phyloP scores from a whole-genome alignment of 768 basidiomycete species.

The Boletus insuetus region DNA sequence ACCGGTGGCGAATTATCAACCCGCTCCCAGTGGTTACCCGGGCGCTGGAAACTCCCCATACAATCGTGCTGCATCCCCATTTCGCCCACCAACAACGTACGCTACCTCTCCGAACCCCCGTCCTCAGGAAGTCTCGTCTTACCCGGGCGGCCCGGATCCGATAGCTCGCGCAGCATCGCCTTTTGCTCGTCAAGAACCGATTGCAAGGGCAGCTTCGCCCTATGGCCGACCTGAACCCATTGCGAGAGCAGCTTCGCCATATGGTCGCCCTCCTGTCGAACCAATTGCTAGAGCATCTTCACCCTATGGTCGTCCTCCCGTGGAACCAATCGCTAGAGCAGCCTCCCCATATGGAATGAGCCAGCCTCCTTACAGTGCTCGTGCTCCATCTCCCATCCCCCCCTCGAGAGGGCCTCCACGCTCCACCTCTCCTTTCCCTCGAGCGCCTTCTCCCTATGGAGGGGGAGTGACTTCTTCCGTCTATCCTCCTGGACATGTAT shows the following conservation, averaged over 20 bases:
- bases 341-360: constrained; percentile 31
- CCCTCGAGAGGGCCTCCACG: constrained; percentile 22
- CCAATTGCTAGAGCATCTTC: constrained; percentile 39
- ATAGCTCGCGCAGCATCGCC: constrained; percentile 33
- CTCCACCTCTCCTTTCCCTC: constrained; percentile 31
- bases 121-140: constrained; percentile 42
- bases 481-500: constrained; percentile 57
- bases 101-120: constrained; percentile 48
- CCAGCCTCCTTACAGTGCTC: constrained; percentile 24
- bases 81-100: constrained; percentile 32
- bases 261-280: constrained; percentile 33
- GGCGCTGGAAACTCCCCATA: constrained; percentile 24
- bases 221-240: constrained; percentile 32
- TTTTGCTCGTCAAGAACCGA: constrained; percentile 33
- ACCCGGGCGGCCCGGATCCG: constrained; percentile 37
- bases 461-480: constrained; percentile 20
- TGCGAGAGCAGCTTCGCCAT: constrained; percentile 29
- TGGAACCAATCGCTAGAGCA: constrained; percentile 40
- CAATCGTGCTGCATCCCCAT: constrained; percentile 36
- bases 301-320: constrained; percentile 35
- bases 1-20: constrained; percentile 27
- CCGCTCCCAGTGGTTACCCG: constrained; percentile 28
- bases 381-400: constrained; percentile 31
- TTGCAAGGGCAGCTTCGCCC: constrained; percentile 32
- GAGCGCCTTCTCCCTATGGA: constrained; percentile 26